These are phyloP conservation scores for Vitis hybrid DNA, from an alignment of 177 flowering plant species.

Conservation along the genomic window DNA sequence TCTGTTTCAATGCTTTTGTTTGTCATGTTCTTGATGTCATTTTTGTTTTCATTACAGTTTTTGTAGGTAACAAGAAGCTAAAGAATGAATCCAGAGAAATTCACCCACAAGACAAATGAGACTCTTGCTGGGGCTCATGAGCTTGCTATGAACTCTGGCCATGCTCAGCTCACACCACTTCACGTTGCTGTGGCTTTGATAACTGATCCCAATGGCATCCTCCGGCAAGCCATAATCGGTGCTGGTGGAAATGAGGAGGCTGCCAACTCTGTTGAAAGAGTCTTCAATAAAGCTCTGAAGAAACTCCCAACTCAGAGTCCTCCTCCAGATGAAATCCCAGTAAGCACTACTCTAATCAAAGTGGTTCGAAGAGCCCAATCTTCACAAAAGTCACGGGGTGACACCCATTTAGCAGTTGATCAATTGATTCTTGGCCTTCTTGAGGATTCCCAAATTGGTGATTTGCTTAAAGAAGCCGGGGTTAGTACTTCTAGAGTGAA, in stretches of 20 bases:
- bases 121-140: constrained; percentile 64
- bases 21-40: neutral
- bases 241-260: constrained; percentile 67
- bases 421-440: constrained; percentile 78
- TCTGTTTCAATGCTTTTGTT: neutral
- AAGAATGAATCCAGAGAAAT: constrained; percentile 83
- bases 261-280: constrained; percentile 63
- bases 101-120: constrained; percentile 92
- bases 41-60: constrained; percentile 1
- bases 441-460: constrained; percentile 86
- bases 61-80: neutral
- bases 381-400: constrained; percentile 66
- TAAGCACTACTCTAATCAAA: constrained; percentile 67
- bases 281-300: constrained; percentile 63
- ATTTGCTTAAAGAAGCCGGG: constrained; percentile 78
- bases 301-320: constrained; percentile 84
- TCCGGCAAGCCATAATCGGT: constrained; percentile 59
- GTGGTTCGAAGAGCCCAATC: constrained; percentile 80
- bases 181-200: constrained; percentile 65
- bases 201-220: constrained; percentile 64
- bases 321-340: constrained; percentile 78
- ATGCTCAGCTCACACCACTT: constrained; percentile 79
- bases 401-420: constrained; percentile 84
- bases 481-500: constrained; percentile 56
- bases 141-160: constrained; percentile 64